Conservation (phyloP, 805 yeast genomes). For the Yarrowia sp. region DNA sequence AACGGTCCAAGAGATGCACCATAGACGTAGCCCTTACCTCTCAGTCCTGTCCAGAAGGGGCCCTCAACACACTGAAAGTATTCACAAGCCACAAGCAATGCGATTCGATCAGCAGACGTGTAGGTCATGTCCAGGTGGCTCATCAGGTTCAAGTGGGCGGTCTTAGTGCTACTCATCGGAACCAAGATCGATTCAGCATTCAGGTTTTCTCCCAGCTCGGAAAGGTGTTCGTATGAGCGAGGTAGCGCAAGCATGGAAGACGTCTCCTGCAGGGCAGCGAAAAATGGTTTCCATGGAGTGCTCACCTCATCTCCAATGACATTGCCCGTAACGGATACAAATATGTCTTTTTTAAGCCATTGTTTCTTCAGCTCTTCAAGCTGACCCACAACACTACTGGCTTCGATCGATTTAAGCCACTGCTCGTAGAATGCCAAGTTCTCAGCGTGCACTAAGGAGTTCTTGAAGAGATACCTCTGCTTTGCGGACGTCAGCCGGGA, state of each 20-base stretch:
- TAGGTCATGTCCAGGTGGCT: conserved; percentile 67
- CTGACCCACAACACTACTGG: conserved; percentile 57
- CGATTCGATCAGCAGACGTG: conserved; percentile 66
- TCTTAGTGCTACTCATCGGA: conserved; percentile 83
- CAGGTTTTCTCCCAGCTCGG: conserved; percentile 63
- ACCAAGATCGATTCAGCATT: conserved; percentile 64
- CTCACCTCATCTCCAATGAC: conserved; percentile 49
- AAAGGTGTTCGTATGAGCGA: conserved; percentile 59
- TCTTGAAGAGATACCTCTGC: conserved; percentile 59
- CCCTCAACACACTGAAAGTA: conserved; percentile 90
- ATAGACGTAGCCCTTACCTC: conserved; percentile 94
- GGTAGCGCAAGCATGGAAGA: conserved; percentile 40
- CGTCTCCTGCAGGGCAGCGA: conserved; percentile 7
- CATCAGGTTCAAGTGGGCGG: conserved; percentile 68
- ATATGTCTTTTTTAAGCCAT: conserved; percentile 66
- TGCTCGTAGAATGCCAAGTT: conserved; percentile 54
- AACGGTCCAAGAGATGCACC: conserved; percentile 72
- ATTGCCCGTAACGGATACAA: conserved; percentile 77
- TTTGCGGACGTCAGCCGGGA: conserved; percentile 71
- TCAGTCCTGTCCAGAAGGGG: conserved; percentile 93
- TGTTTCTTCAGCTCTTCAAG: conserved; percentile 60
- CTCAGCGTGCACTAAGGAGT: conserved; percentile 48
- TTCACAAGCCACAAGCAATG: conserved; percentile 74
- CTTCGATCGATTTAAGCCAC: conserved; percentile 56
- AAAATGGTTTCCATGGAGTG: conserved; percentile 12